A percentile compares a stretch with the other conserved stretches of the same genome.
Conservation (phyloP, 108 stramenopile species). For the Stephanodiscus minutulus region DNA sequence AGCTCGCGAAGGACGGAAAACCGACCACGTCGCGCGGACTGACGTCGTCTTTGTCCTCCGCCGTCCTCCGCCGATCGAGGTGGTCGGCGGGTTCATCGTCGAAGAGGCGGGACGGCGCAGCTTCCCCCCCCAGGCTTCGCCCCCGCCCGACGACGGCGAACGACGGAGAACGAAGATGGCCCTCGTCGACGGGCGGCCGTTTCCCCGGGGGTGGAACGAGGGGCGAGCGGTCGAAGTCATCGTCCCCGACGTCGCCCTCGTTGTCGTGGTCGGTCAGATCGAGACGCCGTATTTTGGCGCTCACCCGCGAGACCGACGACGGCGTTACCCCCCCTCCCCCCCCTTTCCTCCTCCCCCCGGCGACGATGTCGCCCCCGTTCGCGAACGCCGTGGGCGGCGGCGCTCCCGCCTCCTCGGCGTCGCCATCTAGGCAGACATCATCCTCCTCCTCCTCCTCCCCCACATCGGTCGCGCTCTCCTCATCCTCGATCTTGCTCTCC, state of each 20-base stretch:
- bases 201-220: background rate
- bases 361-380: too few relatives aligned
- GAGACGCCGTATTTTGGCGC: constrained; percentile 34
- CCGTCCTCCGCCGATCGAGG: background rate
- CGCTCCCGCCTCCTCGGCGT: background rate
- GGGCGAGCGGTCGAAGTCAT: background rate
- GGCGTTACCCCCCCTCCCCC: background rate
- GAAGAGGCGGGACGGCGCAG: too few relatives aligned
- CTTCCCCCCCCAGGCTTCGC: too few relatives aligned
- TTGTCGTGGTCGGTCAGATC: constrained; percentile 15
- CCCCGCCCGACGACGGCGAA: too few relatives aligned
- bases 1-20: constrained; percentile 33
- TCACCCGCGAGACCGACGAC: constrained; percentile 11
- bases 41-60: constrained; percentile 26
- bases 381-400: background rate
- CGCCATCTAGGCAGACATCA: background rate
- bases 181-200: too few relatives aligned
- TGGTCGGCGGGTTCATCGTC: background rate
- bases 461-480: background rate
- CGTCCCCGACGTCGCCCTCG: background rate
- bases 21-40: constrained; percentile 38
- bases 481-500: too few relatives aligned
- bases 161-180: too few relatives aligned
- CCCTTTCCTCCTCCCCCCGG: too few relatives aligned
- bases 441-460: background rate